Percentiles rank a stretch among this genome's conserved stretches.
Conservation (phyloP, 257 asterid species). For the Forsythia viridissima region DNA sequence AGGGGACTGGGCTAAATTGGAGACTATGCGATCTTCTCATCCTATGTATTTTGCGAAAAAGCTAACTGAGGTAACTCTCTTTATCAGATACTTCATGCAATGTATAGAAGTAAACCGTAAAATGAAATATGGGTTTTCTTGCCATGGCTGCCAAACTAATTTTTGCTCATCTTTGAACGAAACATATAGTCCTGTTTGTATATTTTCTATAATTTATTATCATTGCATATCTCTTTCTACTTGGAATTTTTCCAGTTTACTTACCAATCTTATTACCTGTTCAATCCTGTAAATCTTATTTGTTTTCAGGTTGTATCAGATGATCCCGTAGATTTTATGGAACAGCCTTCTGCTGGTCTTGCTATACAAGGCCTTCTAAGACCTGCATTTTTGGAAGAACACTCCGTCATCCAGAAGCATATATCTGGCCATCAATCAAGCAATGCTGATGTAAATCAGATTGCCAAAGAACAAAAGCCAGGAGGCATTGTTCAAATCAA, state of each 20-base stretch:
- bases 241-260: neutral
- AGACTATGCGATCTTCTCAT: slow-evolving; percentile 94
- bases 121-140: slow-evolving; percentile 21
- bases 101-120: slow-evolving; percentile 5
- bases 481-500: slow-evolving; percentile 52
- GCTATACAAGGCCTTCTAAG: slow-evolving; percentile 88
- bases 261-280: slow-evolving; percentile 8
- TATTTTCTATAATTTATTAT: neutral
- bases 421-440: slow-evolving; percentile 46
- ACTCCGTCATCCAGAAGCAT: slow-evolving; percentile 71
- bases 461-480: slow-evolving; percentile 45
- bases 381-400: slow-evolving; percentile 92
- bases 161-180: neutral
- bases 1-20: slow-evolving; percentile 97
- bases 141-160: neutral
- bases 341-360: slow-evolving; percentile 91
- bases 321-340: slow-evolving; percentile 90
- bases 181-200: neutral
- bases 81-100: neutral
- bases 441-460: slow-evolving; percentile 34
- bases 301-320: slow-evolving; percentile 68
- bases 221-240: neutral
- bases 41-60: slow-evolving; percentile 92
- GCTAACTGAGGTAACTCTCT: slow-evolving; percentile 66
- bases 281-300: slow-evolving; percentile 13